phyloP scores from a whole-genome alignment of 768 basidiomycete species.

The Zangia roseola region DNA sequence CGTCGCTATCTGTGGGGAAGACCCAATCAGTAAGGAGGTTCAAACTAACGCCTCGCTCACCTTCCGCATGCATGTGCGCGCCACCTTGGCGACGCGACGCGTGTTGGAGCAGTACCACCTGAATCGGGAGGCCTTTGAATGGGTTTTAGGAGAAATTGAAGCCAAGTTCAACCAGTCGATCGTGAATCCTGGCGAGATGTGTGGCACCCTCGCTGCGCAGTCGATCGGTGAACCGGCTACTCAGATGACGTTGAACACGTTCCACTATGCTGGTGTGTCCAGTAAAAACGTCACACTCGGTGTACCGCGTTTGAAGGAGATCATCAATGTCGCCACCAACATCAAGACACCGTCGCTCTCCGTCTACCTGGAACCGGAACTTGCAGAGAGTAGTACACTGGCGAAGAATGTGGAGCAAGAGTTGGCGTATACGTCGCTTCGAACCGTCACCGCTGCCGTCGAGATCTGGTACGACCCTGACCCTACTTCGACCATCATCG shows the following conservation, averaged over 20 bases:
- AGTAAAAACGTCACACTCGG: conserved; percentile 99
- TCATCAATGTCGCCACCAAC: conserved; percentile 97
- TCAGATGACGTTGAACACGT: conserved; percentile 99
- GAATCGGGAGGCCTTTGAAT: conserved; percentile 93
- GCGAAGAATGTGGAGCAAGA: conserved; percentile 93
- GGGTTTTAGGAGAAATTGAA: conserved; percentile 95
- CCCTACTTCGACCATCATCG: conserved; percentile 88
- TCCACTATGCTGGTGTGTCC: conserved; percentile 99
- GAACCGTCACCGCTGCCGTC: conserved; percentile 91
- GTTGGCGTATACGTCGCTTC: conserved; percentile 88
- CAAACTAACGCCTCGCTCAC: conserved; percentile 88
- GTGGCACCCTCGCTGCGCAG: conserved; percentile 95
- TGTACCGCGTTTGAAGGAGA: conserved; percentile 98
- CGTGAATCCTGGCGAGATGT: conserved; percentile 97
- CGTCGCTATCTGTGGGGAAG: conserved; percentile 85
- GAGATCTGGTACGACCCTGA: conserved; percentile 99
- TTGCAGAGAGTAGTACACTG: conserved; percentile 54
- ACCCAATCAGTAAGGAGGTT: conserved; percentile 68
- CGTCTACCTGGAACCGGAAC: conserved; percentile 79
- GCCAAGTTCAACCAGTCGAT: conserved; percentile 93
- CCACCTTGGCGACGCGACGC: conserved; percentile 81
- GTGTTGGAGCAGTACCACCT: conserved; percentile 88
- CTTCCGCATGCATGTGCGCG: conserved; percentile 92
- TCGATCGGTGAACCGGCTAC: conserved; percentile 99
- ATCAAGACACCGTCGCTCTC: conserved; percentile 98